Percentiles rank a stretch among this genome's conserved stretches.
Evolutionary conservation across 306 rosid species (phyloP).

Genomic region (Trifolium repens): DNA sequence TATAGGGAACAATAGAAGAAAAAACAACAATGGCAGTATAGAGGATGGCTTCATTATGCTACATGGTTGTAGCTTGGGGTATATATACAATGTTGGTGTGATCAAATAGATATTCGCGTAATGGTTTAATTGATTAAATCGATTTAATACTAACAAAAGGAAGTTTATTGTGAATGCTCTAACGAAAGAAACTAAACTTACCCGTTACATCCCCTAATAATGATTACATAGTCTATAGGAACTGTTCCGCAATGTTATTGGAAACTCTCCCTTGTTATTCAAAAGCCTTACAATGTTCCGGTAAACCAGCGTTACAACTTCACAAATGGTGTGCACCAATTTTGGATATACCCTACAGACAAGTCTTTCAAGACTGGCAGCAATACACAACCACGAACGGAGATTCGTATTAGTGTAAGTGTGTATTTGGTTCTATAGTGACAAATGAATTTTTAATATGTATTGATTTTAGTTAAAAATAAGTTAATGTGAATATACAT

Average conservation of each 20-base stretch:
- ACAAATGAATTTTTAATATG: no score
- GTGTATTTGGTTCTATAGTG: not conserved
- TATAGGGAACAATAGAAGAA: not conserved
- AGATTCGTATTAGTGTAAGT: conserved; percentile 44
- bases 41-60: not conserved
- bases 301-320: conserved; percentile 40
- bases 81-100: not conserved
- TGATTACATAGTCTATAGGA: no score
- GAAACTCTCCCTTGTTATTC: conserved; percentile 19
- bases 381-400: conserved; percentile 44
- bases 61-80: not conserved
- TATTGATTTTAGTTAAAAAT: not conserved
- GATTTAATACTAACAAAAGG: no score
- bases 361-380: conserved; percentile 38
- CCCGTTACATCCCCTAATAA: no score
- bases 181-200: no score
- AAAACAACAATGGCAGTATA: not conserved
- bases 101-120: not conserved
- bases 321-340: conserved; percentile 43
- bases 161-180: no score
- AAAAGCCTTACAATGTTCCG: conserved; percentile 47
- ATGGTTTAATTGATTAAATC: no score
- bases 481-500: not conserved
- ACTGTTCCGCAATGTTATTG: not conserved
- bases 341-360: conserved; percentile 46